Evolutionary conservation across 1,284 basidiomycete genomes (phyloP).

Genomic region (Hemileia vastatrix): DNA sequence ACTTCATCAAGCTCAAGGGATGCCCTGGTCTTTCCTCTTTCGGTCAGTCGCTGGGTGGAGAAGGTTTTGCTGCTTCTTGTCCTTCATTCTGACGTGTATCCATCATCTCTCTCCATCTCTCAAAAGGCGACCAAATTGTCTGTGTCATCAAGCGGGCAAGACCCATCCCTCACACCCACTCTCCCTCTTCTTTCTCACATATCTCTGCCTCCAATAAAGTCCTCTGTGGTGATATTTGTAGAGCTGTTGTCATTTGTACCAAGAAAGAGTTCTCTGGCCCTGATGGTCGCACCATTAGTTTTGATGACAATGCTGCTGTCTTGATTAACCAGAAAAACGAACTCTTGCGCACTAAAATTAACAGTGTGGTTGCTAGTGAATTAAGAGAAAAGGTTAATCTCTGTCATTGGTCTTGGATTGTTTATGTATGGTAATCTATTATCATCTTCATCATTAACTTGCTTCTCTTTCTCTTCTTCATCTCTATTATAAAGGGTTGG

Average conservation of each 20-base stretch:
- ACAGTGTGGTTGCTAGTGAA: constrained; percentile 84
- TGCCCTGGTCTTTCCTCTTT: constrained; percentile 61
- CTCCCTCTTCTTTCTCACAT: constrained; percentile 19
- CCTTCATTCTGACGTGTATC: no score
- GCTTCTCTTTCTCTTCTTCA: no score
- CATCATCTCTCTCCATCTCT: no score
- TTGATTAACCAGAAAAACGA: constrained; percentile 93
- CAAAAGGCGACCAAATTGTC: constrained; percentile 88
- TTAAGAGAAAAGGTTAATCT: constrained; percentile 64
- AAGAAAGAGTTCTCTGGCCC: constrained; percentile 69
- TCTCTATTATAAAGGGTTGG: no score
- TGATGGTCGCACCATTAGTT: constrained; percentile 76
- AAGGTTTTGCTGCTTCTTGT: no score
- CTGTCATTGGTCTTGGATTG: no score
- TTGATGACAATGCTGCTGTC: constrained; percentile 97
- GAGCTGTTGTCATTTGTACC: constrained; percentile 89
- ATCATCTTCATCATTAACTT: no score
- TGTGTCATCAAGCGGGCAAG: constrained; percentile 92
- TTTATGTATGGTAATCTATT: no score
- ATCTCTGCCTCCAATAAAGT: constrained; percentile 49
- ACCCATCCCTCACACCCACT: constrained; percentile 52
- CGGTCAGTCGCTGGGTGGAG: no score
- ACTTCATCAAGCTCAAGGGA: constrained; percentile 86
- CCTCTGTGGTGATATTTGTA: constrained; percentile 79
- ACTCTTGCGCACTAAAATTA: constrained; percentile 89